Percentiles rank a stretch among this genome's conserved stretches.
phyloP scores from a whole-genome alignment of 1,139 yeast species.

The Kodamaea ohmeri region DNA sequence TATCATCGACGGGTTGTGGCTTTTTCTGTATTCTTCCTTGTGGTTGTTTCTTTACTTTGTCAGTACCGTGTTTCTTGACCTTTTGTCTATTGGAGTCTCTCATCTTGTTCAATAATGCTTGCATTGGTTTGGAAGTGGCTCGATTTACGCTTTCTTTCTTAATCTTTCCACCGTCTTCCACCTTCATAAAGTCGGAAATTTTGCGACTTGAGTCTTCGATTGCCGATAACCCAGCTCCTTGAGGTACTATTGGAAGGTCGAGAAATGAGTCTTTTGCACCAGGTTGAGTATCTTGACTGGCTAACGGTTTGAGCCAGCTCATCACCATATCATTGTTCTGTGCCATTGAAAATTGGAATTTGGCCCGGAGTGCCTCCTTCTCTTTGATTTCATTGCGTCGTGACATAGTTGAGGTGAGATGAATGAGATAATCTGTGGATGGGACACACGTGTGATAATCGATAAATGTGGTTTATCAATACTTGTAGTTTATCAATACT shows the following conservation, averaged over 20 bases:
- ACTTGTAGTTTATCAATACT: too few relatives aligned
- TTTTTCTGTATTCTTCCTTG: not conserved
- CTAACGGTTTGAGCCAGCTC: constrained; percentile 38
- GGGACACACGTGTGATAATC: too few relatives aligned
- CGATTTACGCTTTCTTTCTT: constrained; percentile 10
- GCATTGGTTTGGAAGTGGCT: constrained; percentile 33
- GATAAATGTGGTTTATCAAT: too few relatives aligned
- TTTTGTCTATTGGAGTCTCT: constrained; percentile 30
- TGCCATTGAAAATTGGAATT: constrained; percentile 43
- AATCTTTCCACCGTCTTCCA: constrained; percentile 13
- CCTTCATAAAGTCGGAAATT: constrained; percentile 34
- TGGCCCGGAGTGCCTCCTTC: constrained; percentile 49
- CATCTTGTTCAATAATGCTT: constrained; percentile 46
- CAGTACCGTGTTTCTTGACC: constrained; percentile 5
- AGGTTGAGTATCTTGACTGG: constrained; percentile 7
- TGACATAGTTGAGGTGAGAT: constrained; percentile 14
- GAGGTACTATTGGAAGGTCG: constrained; percentile 44
- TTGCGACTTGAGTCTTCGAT: constrained; percentile 17
- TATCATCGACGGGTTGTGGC: not conserved
- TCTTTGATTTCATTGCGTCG: constrained; percentile 41
- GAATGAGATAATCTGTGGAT: not conserved
- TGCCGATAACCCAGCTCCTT: constrained; percentile 40
- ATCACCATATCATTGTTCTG: constrained; percentile 35
- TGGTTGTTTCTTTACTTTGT: not conserved
- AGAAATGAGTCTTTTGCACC: constrained; percentile 23